phyloP scores from a whole-genome alignment of 2,329 filamentous ascomycete species.

The Xylariaceae sp. region DNA sequence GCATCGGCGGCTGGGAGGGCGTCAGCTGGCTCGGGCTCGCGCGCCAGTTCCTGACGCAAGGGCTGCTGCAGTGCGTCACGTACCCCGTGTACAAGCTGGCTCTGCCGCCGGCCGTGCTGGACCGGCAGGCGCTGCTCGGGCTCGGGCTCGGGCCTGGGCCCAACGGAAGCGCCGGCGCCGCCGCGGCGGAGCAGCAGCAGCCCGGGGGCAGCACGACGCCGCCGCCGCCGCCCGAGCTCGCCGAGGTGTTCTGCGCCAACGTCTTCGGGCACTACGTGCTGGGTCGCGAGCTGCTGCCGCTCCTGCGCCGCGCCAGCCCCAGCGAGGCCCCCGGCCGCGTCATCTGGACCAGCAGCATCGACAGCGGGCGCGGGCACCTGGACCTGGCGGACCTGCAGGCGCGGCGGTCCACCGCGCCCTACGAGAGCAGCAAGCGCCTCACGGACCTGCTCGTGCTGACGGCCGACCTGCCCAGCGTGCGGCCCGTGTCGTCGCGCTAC shows the following conservation, averaged over 20 bases:
- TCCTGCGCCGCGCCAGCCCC: slow-evolving; percentile 49
- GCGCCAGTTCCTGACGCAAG: slow-evolving; percentile 43
- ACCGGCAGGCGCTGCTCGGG: slow-evolving; percentile 28
- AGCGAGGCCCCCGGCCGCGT: slow-evolving; percentile 53
- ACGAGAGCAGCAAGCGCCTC: slow-evolving; percentile 81
- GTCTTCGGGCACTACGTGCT: slow-evolving; percentile 94
- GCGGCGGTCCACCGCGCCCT: slow-evolving; percentile 54
- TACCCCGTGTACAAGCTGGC: slow-evolving; percentile 73
- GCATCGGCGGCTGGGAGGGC: slow-evolving; percentile 80
- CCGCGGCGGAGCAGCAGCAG: not conserved
- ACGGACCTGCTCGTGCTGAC: slow-evolving; percentile 80
- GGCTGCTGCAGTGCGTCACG: slow-evolving; percentile 61
- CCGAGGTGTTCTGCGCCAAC: slow-evolving; percentile 82
- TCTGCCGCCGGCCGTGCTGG: slow-evolving; percentile 38
- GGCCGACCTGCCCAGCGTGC: slow-evolving; percentile 55
- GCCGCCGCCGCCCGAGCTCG: slow-evolving; percentile 52
- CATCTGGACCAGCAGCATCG: slow-evolving; percentile 82
- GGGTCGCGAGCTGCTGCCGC: slow-evolving; percentile 67
- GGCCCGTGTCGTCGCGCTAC: slow-evolving; percentile 49
- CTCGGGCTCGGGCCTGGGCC: no score
- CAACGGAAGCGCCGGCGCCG: slow-evolving; percentile 3
- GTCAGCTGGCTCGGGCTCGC: slow-evolving; percentile 60
- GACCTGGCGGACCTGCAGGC: slow-evolving; percentile 69
- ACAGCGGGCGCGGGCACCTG: slow-evolving; percentile 51
- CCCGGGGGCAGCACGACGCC: not conserved